Evolutionary conservation across 176 grass and related monocot species (phyloP).

Genomic region (Avena eriantha): DNA sequence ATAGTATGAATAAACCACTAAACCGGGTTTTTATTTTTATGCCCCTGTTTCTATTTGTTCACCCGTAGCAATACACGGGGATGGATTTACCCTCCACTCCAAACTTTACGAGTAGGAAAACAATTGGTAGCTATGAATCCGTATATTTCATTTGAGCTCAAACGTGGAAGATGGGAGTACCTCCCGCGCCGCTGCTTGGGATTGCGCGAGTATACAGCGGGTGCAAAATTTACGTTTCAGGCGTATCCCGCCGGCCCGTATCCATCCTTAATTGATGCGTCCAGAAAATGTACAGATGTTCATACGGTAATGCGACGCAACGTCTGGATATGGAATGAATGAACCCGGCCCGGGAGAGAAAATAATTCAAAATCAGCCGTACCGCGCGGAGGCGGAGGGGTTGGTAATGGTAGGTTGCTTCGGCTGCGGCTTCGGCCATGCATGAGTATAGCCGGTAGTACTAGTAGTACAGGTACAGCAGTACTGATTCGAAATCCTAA

Average conservation of each 20-base stretch:
- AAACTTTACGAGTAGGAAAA: no score
- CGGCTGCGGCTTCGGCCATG: neutral
- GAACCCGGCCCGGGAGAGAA: neutral
- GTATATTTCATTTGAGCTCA: no score
- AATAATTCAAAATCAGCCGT: slow-evolving; percentile 36
- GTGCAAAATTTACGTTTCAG: slow-evolving; percentile 21
- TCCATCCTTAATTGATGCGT: neutral
- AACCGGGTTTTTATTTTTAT: no score
- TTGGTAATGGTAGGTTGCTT: neutral
- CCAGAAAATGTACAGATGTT: neutral
- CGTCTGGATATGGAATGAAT: slow-evolving; percentile 26
- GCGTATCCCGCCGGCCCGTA: slow-evolving; percentile 32
- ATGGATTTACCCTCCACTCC: no score
- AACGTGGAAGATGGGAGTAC: no score
- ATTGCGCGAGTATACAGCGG: neutral
- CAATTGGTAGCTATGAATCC: no score
- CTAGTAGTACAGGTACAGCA: neutral
- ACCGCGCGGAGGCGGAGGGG: neutral
- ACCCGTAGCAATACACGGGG: no score
- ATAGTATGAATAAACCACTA: no score
- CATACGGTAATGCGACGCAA: slow-evolving; percentile 7
- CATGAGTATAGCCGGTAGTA: no score
- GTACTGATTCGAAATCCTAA: slow-evolving; percentile 34
- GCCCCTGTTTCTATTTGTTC: no score
- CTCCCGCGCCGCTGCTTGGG: no score